Conservation (phyloP, 2,329 filamentous ascomycete species). For the Colletotrichum australisinense region DNA sequence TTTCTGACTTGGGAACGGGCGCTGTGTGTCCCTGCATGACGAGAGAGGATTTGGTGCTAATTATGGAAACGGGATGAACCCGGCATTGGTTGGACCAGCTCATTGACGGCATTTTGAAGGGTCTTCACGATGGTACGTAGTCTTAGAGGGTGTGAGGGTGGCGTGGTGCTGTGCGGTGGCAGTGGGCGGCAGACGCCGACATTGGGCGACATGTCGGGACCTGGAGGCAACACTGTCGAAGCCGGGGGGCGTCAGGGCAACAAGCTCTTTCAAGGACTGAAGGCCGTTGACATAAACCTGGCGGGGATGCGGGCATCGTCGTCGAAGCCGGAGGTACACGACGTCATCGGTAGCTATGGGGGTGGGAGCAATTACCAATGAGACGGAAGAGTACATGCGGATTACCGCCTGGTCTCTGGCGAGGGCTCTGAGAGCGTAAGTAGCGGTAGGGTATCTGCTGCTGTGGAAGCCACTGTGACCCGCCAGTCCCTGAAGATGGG, state of each 20-base stretch:
- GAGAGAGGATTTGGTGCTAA: slow-evolving; percentile 26
- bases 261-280: slow-evolving; percentile 25
- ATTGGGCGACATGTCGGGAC: slow-evolving; percentile 18
- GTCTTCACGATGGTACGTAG: slow-evolving; percentile 22
- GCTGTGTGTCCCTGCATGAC: slow-evolving; percentile 31
- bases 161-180: slow-evolving; percentile 9
- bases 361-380: slow-evolving; percentile 6
- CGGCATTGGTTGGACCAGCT: slow-evolving; percentile 23
- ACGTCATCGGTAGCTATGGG: slow-evolving; percentile 35
- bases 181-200: slow-evolving; percentile 19
- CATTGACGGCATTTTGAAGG: slow-evolving; percentile 25
- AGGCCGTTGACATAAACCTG: slow-evolving; percentile 33
- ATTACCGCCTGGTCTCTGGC: slow-evolving; percentile 5
- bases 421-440: neutral
- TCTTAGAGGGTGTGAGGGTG: neutral
- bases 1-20: slow-evolving; percentile 10
- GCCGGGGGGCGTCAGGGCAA: slow-evolving; percentile 23
- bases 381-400: slow-evolving; percentile 3
- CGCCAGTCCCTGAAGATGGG: slow-evolving; percentile 26
- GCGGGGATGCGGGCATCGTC: slow-evolving; percentile 27
- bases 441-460: slow-evolving; percentile 4
- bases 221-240: slow-evolving; percentile 3
- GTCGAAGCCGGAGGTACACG: slow-evolving; percentile 29
- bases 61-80: slow-evolving; percentile 35
- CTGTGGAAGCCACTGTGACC: slow-evolving; percentile 6